Evolutionary conservation across 1,284 basidiomycete species (phyloP), one percentile per base, ranked within the genome.

Genomic region (Cerioporus squamosus): DNA sequence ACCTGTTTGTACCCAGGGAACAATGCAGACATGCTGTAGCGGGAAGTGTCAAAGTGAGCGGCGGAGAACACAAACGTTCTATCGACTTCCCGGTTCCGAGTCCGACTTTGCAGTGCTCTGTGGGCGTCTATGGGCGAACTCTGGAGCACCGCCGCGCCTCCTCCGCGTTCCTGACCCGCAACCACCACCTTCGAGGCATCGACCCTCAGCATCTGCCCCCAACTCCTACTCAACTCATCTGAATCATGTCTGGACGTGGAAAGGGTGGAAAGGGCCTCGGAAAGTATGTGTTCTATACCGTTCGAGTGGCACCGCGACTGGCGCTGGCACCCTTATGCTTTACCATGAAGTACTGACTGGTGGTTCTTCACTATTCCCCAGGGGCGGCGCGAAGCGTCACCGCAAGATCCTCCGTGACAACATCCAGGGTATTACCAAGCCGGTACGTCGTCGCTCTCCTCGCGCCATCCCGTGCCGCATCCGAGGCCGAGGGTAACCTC

Each of bases 351-450:
- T 15, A 31, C 22, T 49, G 33, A 45, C 60, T 74, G 10, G 44
- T 33, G 29, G 38, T 38, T 29, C 47, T 56, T 56, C 18, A 36
- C 53, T 22, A 43, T 60, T 73, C 65, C 69, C 70, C 65, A 73
- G 71, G 86, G 91, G 91, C 74, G 91, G 90, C 75, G 92, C 91
- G 68, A 94, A 94, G 86, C 88, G 91, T 80, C 90, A 93, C 81
- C 87, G 91, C 74, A 92, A 92, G 80, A 90, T 93, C 76, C 83
- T 93, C 72, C 86, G 87, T 72, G 93, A 95, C 79, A 94, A 94
- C 87, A 94, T 94, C 75, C 91, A 93, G 81, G 91, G 86, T 81
- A 40, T 49, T 56, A 36, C 33, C 12, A 15, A 49, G 47, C 52
- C 46, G 55, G 44, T 31, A 17, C 20, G 53, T n/a, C 26, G 51